Evolutionary conservation across 345 rosid species (phyloP), one percentile per base, ranked within the genome.

Genomic region (Bruguiera sexangula): DNA sequence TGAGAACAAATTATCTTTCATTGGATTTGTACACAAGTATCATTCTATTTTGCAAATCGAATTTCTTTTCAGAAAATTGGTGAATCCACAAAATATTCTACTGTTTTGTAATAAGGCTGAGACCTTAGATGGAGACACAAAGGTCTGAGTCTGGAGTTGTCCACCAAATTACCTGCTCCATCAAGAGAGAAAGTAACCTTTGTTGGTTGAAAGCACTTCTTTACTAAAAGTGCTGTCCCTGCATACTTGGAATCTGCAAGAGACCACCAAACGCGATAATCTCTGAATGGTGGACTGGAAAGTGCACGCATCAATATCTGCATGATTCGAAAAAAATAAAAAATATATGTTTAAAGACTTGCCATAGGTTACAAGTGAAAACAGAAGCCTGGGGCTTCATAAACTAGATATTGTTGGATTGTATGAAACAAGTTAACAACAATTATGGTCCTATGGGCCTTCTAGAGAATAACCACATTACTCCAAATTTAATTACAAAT

Each of bases 241-340:
- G 99, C 99, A 81, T 95, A 92, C 82, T 95, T 95, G 0, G 93
- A 87, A 58, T 95, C 96, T 26, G 92, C 87, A n/a, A 92, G 96
- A 70, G 98, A 92, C 99, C 98, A 95, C 98, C 99, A 95, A 80
- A 84, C 76, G 32, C 67, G 84, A 80, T 88, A 95, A 59, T 84
- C 74, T 77, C 84, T 82, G 76, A 95, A 95, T 55, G 91, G 96
- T 15, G 82, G 89, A 82, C 77, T 82, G 26, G 92, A 86, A 79
- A 95, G 96, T 37, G 96, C 96, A 62, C 89, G 86, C 79, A 79
- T 75, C 84, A 92, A 70, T 46, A 82, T 82, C 98, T 95, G 87
- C 86, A 80, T 50, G 69, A 64, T 67, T 59, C 19, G 46, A 55
- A 15, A 63, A 63, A 75, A 61, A 0, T 11, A 54, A 56, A 16